Percentiles rank a stretch among this genome's conserved stretches.
Evolutionary conservation across 148 eudicot species (phyloP).

Genomic region (Chenopodium suecicum): DNA sequence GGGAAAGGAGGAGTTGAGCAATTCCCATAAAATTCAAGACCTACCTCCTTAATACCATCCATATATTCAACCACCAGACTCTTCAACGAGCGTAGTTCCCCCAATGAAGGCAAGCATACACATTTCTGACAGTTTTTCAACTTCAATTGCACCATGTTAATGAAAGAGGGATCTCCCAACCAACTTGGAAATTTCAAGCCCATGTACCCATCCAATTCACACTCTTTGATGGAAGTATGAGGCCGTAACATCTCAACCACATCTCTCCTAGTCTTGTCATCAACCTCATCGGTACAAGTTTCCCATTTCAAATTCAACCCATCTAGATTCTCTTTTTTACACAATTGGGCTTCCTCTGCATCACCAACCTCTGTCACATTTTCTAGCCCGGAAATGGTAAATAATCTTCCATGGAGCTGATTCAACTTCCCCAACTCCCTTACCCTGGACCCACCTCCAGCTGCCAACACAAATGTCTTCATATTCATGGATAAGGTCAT

Average conservation of each 20-base stretch:
- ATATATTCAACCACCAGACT: background rate
- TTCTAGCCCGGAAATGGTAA: too few species aligned
- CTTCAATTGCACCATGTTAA: background rate
- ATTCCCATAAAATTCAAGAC: background rate
- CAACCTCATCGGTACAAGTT: too few species aligned
- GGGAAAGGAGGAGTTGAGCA: background rate
- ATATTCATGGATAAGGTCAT: constrained; percentile 7
- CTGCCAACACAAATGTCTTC: background rate
- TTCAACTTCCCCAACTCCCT: constrained; percentile 7
- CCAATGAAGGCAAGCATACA: background rate
- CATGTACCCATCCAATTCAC: background rate
- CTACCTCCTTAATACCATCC: too few species aligned
- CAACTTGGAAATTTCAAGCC: background rate
- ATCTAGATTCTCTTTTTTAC: too few species aligned
- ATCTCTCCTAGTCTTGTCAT: too few species aligned
- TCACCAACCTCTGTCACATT: too few species aligned
- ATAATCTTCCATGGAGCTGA: background rate
- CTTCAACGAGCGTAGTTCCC: background rate
- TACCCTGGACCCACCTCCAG: background rate
- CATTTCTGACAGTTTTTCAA: background rate
- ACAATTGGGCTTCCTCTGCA: too few species aligned
- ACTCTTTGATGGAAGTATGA: too few species aligned
- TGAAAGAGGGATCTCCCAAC: background rate
- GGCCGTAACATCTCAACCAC: too few species aligned
- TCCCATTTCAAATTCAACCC: too few species aligned